Base-by-base conservation (phyloP, 331 rosid species). In the Pyracantha coccinea region DNA sequence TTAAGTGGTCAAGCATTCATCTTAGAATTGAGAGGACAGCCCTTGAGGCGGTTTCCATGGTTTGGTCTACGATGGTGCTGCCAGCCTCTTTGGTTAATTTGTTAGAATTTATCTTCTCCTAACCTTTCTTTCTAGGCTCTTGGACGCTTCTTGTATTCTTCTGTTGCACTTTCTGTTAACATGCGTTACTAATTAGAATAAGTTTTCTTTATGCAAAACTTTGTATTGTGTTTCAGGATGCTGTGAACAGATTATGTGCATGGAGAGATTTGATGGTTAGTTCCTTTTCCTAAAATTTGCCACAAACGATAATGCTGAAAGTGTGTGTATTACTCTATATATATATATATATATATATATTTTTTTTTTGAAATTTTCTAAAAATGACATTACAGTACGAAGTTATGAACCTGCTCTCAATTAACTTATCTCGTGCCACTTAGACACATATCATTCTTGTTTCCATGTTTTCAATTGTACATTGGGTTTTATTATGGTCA, bases 191-290 rank as follows among this genome's bases (percentile, higher is more conserved):
- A 69, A 4, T 23, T 19, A 35, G 16, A 57, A 58, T 32, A 35
- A 33, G 66, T 41, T 61, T 44, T 32, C 45, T 38, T 83, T 47
- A 84, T 57, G 63, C 54, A 35, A 4, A 15, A 44, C 13, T 75
- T 31, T 73, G 78, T 38, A 24, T 45, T 78, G 45, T 83, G 86
- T 86, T 92, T 87, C 95, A 83, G 88, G 84, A 80, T 77, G 69
- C 72, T 21, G 87, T 92, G 83, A 85, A 89, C 89, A 89, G 78
- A 63, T 74, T 94, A 38, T 92, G 97, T 72, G 76, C 91, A n/a
- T 94, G 99, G 97, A 89, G 97, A 87, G 97, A 92, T 83, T 47
- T 92, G 69, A 89, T 90, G 97, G 99, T 94, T 8, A 90, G 98
- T 88, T 53, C 44, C 75, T 53, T 60, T 69, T 20, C 68, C 62